phyloP scores from a whole-genome alignment of 2,329 filamentous ascomycete species.

The Fusarium xyrophilum region DNA sequence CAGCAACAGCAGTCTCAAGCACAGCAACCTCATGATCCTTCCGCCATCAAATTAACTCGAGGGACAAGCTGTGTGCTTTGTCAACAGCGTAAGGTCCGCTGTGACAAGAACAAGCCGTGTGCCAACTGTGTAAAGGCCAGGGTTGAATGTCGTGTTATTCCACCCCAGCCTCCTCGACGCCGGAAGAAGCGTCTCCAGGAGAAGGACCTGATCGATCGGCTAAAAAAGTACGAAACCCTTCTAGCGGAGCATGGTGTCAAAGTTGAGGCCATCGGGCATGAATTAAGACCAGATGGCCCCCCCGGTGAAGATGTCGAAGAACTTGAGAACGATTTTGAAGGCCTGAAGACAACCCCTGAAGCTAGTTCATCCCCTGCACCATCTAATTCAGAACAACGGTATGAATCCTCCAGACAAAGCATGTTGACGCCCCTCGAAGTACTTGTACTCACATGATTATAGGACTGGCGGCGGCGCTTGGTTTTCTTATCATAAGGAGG shows the following conservation, averaged over 20 bases:
- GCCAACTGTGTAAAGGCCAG: constrained; percentile 70
- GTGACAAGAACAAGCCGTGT: constrained; percentile 76
- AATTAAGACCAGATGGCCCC: constrained; percentile 45
- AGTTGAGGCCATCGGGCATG: constrained; percentile 71
- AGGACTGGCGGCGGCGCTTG: constrained; percentile 45
- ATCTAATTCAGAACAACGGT: constrained; percentile 43
- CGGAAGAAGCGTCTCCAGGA: constrained; percentile 72
- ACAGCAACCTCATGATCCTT: constrained; percentile 48
- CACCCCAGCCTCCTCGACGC: constrained; percentile 63
- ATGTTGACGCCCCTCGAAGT: neutral
- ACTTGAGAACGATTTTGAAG: constrained; percentile 62
- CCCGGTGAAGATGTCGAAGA: constrained; percentile 61
- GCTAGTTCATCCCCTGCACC: constrained; percentile 48
- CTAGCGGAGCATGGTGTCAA: constrained; percentile 69
- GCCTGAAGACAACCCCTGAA: constrained; percentile 60
- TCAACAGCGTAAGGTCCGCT: constrained; percentile 78
- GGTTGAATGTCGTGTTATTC: constrained; percentile 66
- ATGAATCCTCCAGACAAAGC: neutral
- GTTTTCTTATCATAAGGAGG: constrained; percentile 62
- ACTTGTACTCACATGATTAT: constrained; percentile 13
- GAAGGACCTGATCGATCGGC: constrained; percentile 71
- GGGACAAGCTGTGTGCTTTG: constrained; percentile 74
- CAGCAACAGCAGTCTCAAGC: constrained; percentile 32
- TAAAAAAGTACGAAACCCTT: constrained; percentile 72
- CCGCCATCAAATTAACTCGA: constrained; percentile 62